Base-by-base conservation (phyloP, 2,329 filamentous ascomycete species). In the Paecilomyces variotii region DNA sequence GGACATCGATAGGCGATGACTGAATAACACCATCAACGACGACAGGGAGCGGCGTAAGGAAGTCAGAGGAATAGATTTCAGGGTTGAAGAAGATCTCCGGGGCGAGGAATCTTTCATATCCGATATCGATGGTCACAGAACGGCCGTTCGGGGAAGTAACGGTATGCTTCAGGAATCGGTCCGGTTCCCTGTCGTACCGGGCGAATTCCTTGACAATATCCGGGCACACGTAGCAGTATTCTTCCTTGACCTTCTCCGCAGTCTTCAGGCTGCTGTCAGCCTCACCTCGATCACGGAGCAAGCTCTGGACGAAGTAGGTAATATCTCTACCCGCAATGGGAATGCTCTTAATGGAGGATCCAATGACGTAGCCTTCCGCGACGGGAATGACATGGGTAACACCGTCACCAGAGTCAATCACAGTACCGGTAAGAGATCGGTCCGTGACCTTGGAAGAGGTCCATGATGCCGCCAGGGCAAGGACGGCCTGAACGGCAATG, bases 61-160 rank as follows among this genome's bases (percentile, higher is more conserved):
- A 99, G 74, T 99, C 94, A 65, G 93, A 97, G 62, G 91, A 96
- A 83, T 97, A 97, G 70, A 99, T 99, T 79, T 99, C 94, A 30
- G 94, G 94, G 78, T 99, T 99, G 85, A 99, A 99, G 79, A 99
- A 99, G 72, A 99, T 99, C 76, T 99, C 94, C 26, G 95, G 95
- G 2, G 94, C 94, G 60, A 99, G 82, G 83, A 99, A 99, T 34
- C 94, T 89, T 76, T 99, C 94, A 78, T 97, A 99, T 56, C 94
- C 94, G 56, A 99, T 90, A 69, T 99, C 95, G 53, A 99, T 91
- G 1, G 81, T 84, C 25, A 93, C 87, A 67, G 89, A 87, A 66
- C 89, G 88, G 62, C 94, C 94, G 67, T 92, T 93, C 27, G 91
- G 88, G 60, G 94, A 87, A 59, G 85, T 86, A 59, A 97, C 91